Conservation (phyloP, 2,329 filamentous ascomycete genomes). For the Plectosphaerella cucumerina region DNA sequence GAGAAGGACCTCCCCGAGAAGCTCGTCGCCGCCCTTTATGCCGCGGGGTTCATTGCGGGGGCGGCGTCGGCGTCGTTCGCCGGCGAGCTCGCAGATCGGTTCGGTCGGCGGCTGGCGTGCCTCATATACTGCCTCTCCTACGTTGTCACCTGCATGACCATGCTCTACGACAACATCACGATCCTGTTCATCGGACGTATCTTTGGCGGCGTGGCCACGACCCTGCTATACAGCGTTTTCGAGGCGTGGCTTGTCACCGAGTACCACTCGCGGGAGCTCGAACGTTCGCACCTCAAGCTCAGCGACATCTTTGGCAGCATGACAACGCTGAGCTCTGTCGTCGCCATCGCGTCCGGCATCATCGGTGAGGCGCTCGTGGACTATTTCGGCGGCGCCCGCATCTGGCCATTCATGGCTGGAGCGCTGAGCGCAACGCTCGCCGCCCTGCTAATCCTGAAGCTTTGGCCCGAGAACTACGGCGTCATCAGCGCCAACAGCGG, state of each 20-base stretch:
- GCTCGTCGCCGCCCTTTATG: slow-evolving; percentile 39
- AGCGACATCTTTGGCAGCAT: slow-evolving; percentile 48
- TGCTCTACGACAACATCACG: slow-evolving; percentile 35
- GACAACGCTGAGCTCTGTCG: slow-evolving; percentile 48
- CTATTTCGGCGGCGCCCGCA: slow-evolving; percentile 36
- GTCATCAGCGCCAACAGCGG: slow-evolving; percentile 2
- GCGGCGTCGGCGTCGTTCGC: slow-evolving; percentile 38
- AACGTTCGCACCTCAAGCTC: slow-evolving; percentile 35
- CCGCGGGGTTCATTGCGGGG: slow-evolving; percentile 43
- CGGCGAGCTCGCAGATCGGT: slow-evolving; percentile 33
- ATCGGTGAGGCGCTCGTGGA: slow-evolving; percentile 47
- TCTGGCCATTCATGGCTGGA: slow-evolving; percentile 48
- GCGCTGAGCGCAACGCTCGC: slow-evolving; percentile 35
- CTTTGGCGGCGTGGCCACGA: slow-evolving; percentile 51
- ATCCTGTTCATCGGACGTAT: slow-evolving; percentile 50
- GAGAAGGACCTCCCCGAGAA: slow-evolving; percentile 40
- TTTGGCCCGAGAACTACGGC: slow-evolving; percentile 32
- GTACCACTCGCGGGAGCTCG: slow-evolving; percentile 42
- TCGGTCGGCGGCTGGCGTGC: slow-evolving; percentile 47
- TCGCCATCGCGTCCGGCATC: slow-evolving; percentile 51
- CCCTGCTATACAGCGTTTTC: slow-evolving; percentile 54
- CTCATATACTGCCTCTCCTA: slow-evolving; percentile 50
- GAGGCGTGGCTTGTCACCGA: slow-evolving; percentile 59
- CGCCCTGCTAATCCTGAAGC: slow-evolving; percentile 38
- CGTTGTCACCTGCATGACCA: slow-evolving; percentile 45